These are phyloP conservation scores for Seiridium cupressi DNA, from an alignment of 2,329 filamentous ascomycete species.

Conservation along the genomic window DNA sequence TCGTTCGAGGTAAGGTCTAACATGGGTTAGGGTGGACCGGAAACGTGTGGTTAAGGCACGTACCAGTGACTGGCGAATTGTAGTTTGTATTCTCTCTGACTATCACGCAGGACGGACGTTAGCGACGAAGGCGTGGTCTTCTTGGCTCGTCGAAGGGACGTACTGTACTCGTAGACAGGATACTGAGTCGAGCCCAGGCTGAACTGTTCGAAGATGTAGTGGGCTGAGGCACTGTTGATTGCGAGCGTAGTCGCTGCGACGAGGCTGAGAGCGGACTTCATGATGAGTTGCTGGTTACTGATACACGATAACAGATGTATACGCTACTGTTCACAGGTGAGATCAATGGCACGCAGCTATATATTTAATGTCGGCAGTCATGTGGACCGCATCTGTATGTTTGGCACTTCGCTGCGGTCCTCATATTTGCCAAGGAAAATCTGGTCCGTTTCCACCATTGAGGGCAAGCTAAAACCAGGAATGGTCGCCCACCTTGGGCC, in stretches of 20 bases:
- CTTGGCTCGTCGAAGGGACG: background rate
- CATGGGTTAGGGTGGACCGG: background rate
- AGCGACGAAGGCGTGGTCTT: background rate
- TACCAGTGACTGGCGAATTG: constrained; percentile 44
- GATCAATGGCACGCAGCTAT: background rate
- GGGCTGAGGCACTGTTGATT: constrained; percentile 30
- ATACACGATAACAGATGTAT: background rate
- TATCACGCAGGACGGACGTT: constrained; percentile 8
- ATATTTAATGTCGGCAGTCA: background rate
- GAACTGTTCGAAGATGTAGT: constrained; percentile 42
- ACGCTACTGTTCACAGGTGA: background rate
- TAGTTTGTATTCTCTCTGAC: constrained; percentile 46
- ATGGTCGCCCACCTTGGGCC: background rate
- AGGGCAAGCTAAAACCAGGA: background rate
- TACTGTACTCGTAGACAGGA: constrained; percentile 33
- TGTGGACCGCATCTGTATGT: background rate
- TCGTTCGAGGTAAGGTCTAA: constrained; percentile 36
- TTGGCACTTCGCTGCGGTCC: background rate
- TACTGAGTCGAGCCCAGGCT: constrained; percentile 30
- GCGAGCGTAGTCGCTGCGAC: constrained; percentile 26
- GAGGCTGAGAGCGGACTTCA: constrained; percentile 1
- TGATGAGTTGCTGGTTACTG: background rate
- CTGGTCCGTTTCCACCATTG: constrained; percentile 3
- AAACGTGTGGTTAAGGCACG: background rate
- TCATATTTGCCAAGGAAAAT: background rate